Conservation (phyloP, 192 early-diverging fungal genomes). For the Backusella mclennaniae region DNA sequence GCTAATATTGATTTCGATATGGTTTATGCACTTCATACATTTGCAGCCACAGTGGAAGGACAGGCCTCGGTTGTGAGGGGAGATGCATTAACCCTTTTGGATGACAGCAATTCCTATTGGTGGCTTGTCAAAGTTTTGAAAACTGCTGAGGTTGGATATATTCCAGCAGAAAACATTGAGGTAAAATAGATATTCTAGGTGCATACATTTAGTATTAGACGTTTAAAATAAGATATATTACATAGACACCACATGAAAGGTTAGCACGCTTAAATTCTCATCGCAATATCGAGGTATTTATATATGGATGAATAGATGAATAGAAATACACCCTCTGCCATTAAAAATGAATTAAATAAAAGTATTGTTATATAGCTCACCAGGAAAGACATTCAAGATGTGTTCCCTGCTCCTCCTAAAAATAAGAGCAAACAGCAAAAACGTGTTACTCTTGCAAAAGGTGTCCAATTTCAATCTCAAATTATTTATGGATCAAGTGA, state of each 20-base stretch:
- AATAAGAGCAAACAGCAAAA: slow-evolving; percentile 17
- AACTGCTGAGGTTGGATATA: slow-evolving; percentile 78
- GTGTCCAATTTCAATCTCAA: slow-evolving; percentile 38
- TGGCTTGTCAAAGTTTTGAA: slow-evolving; percentile 69
- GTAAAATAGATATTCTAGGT: slow-evolving; percentile 31
- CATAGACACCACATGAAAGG: slow-evolving; percentile 74
- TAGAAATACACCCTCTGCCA: not conserved
- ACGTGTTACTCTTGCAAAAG: slow-evolving; percentile 32
- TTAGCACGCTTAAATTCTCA: slow-evolving; percentile 76
- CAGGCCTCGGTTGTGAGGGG: slow-evolving; percentile 79
- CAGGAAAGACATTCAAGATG: slow-evolving; percentile 28
- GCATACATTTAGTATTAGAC: not conserved
- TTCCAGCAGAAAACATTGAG: slow-evolving; percentile 88
- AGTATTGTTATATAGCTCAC: slow-evolving; percentile 17
- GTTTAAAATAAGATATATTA: not conserved
- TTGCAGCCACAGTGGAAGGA: slow-evolving; percentile 82
- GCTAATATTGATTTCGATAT: slow-evolving; percentile 70
- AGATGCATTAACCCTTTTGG: slow-evolving; percentile 75
- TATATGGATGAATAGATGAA: not conserved
- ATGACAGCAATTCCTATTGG: slow-evolving; percentile 88
- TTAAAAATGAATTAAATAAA: not conserved
- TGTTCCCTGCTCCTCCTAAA: slow-evolving; percentile 25
- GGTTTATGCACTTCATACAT: slow-evolving; percentile 86
- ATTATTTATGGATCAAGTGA: slow-evolving; percentile 31
- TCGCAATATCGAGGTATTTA: slow-evolving; percentile 59